Evolutionary conservation across 164 flowering plant genomes (phyloP).

Genomic region (Litsea cubeba): DNA sequence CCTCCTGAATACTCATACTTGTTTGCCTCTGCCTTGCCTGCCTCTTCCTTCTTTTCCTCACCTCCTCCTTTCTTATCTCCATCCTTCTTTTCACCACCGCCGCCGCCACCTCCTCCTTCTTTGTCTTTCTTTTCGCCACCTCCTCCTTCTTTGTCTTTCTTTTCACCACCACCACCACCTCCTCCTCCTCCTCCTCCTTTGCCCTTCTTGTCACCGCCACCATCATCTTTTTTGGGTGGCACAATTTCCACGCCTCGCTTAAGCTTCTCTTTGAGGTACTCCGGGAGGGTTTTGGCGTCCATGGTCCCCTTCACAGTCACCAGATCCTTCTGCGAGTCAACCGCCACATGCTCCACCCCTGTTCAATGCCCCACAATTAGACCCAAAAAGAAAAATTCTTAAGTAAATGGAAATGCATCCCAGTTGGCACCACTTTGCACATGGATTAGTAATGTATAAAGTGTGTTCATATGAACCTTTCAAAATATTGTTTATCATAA

Average conservation of each 20-base stretch:
- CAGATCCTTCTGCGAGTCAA: constrained; percentile 52
- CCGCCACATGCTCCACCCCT: constrained; percentile 56
- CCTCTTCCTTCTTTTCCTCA: constrained; percentile 7
- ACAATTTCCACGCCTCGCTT: constrained; percentile 59
- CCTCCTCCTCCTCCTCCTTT: constrained; percentile 12
- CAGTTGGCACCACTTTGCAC: too few relatives aligned
- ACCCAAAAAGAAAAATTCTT: too few relatives aligned
- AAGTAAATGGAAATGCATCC: too few relatives aligned
- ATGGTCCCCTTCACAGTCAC: constrained; percentile 71
- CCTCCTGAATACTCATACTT: constrained; percentile 14
- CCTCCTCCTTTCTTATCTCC: constrained; percentile 11
- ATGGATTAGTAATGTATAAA: too few relatives aligned
- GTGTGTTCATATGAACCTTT: too few relatives aligned
- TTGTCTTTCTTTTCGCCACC: constrained; percentile 16
- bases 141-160: constrained; percentile 14
- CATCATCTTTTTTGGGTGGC: constrained; percentile 45
- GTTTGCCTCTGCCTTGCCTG: constrained; percentile 17
- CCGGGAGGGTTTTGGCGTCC: constrained; percentile 46
- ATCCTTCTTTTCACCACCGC: constrained; percentile 18
- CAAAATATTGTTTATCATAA: too few relatives aligned
- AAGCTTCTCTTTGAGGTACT: constrained; percentile 51
- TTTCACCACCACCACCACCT: constrained; percentile 11
- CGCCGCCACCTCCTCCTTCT: constrained; percentile 5
- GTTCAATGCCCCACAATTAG: constrained; percentile 7
- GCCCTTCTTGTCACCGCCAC: constrained; percentile 11